These are phyloP conservation scores for Trichosporon faecale DNA, from an alignment of 1,284 basidiomycete species.

Conservation along the genomic window DNA sequence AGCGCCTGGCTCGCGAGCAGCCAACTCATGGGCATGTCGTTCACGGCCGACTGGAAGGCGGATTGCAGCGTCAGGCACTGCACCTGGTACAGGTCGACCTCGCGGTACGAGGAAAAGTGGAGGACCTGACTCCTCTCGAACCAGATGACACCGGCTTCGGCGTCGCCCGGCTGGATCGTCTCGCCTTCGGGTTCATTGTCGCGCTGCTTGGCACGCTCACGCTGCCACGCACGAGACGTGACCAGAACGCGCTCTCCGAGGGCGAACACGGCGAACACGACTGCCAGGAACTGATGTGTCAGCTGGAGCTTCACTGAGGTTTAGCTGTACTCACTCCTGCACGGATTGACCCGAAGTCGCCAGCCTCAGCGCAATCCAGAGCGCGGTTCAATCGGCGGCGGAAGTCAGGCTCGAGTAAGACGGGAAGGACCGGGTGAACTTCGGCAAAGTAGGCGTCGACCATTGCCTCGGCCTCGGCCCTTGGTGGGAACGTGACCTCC, in stretches of 20 bases:
- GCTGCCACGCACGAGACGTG: constrained; percentile 61
- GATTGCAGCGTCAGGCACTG: constrained; percentile 82
- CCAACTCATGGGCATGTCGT: constrained; percentile 87
- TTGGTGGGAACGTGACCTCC: constrained; percentile 79
- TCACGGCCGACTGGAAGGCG: constrained; percentile 81
- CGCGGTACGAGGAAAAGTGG: constrained; percentile 78
- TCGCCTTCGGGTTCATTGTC: constrained; percentile 26
- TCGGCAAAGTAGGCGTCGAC: constrained; percentile 77
- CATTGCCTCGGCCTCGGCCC: constrained; percentile 79
- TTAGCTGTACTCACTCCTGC: constrained; percentile 20
- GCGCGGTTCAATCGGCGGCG: constrained; percentile 65
- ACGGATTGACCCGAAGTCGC: constrained; percentile 24
- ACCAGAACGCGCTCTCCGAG: constrained; percentile 61
- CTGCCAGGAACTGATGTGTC: constrained; percentile 77
- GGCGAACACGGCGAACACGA: constrained; percentile 77
- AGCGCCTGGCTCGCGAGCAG: constrained; percentile 81
- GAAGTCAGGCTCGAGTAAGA: constrained; percentile 77
- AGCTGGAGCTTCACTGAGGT: constrained; percentile 22
- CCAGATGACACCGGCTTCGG: constrained; percentile 48
- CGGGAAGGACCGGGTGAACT: constrained; percentile 78
- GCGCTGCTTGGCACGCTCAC: constrained; percentile 59
- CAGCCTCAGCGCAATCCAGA: constrained; percentile 60
- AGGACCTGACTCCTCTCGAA: constrained; percentile 65
- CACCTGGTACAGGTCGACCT: constrained; percentile 74
- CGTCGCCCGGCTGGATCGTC: constrained; percentile 43